A percentile compares a stretch with the other conserved stretches of the same genome.
phyloP scores from a whole-genome alignment of 2,329 filamentous ascomycete species.

The Exophiala dermatitidis region DNA sequence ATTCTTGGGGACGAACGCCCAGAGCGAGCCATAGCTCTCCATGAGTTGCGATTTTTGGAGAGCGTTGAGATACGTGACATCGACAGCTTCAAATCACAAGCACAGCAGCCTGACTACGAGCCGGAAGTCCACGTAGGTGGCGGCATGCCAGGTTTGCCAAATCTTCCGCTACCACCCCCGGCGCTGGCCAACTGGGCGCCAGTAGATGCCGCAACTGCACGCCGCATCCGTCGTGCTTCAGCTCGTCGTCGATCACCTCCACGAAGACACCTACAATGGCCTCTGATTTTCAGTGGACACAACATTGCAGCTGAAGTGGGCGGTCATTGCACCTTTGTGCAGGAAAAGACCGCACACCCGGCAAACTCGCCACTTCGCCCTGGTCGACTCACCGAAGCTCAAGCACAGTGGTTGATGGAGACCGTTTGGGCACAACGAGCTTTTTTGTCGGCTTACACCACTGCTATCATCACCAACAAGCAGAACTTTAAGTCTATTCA shows the following conservation, averaged over 20 bases:
- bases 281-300: constrained; percentile 26
- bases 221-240: not conserved
- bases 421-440: constrained; percentile 62
- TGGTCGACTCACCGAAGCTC: constrained; percentile 51
- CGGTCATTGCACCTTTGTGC: constrained; percentile 19
- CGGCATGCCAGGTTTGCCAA: not conserved
- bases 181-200: not conserved
- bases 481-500: constrained; percentile 49
- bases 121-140: constrained; percentile 15
- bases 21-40: not conserved
- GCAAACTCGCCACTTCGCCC: constrained; percentile 43
- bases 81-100: constrained; percentile 18
- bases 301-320: constrained; percentile 30
- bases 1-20: constrained; percentile 1
- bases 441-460: constrained; percentile 60
- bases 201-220: not conserved
- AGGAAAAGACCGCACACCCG: constrained; percentile 23
- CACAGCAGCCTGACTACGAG: constrained; percentile 15
- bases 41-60: constrained; percentile 12
- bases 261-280: constrained; percentile 21
- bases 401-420: constrained; percentile 62
- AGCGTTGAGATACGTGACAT: constrained; percentile 16
- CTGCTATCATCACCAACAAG: constrained; percentile 57
- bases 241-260: not conserved
- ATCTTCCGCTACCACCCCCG: not conserved